phyloP scores from a whole-genome alignment of 2,329 filamentous ascomycete genomes.

The Colletotrichum endophyticum region DNA sequence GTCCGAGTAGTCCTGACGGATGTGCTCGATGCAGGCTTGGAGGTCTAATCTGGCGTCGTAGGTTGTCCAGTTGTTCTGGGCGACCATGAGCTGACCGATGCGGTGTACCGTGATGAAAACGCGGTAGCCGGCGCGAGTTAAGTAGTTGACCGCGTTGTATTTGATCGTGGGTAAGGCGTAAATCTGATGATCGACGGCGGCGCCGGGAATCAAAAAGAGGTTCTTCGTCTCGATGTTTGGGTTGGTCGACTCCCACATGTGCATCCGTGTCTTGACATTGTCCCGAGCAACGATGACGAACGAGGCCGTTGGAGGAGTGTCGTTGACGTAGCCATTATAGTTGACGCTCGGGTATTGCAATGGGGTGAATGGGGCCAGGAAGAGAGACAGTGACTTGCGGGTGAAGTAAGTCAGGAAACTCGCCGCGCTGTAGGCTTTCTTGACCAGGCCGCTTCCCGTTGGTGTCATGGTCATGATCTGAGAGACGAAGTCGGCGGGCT shows the following conservation, averaged over 20 bases:
- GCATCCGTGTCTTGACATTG: conserved; percentile 55
- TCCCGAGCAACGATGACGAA: conserved; percentile 57
- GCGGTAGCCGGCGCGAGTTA: conserved; percentile 63
- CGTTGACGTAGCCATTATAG: conserved; percentile 57
- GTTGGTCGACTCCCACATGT: conserved; percentile 61
- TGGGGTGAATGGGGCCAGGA: conserved; percentile 58
- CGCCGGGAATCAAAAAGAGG: conserved; percentile 67
- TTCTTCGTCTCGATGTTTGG: conserved; percentile 44
- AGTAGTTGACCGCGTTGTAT: conserved; percentile 68
- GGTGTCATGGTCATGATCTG: conserved; percentile 60
- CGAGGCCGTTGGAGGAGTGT: conserved; percentile 47
- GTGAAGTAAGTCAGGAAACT: conserved; percentile 63
- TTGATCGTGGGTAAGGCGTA: conserved; percentile 66
- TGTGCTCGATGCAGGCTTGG: conserved; percentile 56
- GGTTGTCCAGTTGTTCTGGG: conserved; percentile 60
- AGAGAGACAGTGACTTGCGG: conserved; percentile 54
- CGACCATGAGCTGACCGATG: conserved; percentile 57
- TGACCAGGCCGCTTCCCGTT: conserved; percentile 50
- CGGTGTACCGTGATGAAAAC: conserved; percentile 64
- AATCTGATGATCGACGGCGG: conserved; percentile 67
- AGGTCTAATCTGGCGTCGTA: conserved; percentile 66
- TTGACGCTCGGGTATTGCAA: conserved; percentile 59
- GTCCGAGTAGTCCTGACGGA: conserved; percentile 44
- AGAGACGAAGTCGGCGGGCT: conserved; percentile 56
- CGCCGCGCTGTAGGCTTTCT: conserved; percentile 48